Evolutionary conservation across 176 grass and related monocot species (phyloP).

Genomic region (Phoenix dactylifera): DNA sequence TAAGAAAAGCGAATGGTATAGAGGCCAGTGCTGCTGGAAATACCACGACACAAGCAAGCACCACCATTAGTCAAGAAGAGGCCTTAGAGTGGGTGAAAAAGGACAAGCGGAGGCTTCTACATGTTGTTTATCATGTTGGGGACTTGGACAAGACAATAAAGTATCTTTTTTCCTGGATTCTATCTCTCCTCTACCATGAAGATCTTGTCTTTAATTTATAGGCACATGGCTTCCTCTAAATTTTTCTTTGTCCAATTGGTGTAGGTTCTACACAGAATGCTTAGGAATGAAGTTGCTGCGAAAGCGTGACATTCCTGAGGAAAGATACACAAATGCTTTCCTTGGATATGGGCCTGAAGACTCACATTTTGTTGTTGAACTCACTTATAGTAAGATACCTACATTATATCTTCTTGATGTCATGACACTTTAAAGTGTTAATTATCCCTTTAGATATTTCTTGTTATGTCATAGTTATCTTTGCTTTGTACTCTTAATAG

Average conservation of each 20-base stretch:
- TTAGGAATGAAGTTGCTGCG: constrained; percentile 87
- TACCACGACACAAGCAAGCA: constrained; percentile 31
- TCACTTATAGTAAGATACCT: constrained; percentile 79
- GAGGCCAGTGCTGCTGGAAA: constrained; percentile 33
- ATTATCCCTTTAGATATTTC: background rate
- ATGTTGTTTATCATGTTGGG: constrained; percentile 90
- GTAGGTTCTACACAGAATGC: constrained; percentile 89
- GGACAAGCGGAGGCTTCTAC: constrained; percentile 69
- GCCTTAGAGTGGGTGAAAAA: constrained; percentile 74
- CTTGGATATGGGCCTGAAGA: constrained; percentile 92
- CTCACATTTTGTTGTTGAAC: constrained; percentile 83
- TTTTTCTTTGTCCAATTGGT: constrained; percentile 6
- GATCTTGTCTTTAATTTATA: background rate
- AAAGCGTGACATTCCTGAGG: constrained; percentile 78
- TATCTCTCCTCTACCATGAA: background rate
- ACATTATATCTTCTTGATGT: background rate
- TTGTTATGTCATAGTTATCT: background rate
- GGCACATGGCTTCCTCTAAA: background rate
- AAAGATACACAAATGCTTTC: constrained; percentile 94
- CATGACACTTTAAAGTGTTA: background rate
- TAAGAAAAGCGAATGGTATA: constrained; percentile 24
- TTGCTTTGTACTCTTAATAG: background rate
- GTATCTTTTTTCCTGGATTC: constrained; percentile 20
- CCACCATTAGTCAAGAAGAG: constrained; percentile 42
- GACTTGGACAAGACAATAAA: constrained; percentile 96